Evolutionary conservation across 116 monocot genomes (phyloP).

Genomic region (Phalaenopsis hybrid): DNA sequence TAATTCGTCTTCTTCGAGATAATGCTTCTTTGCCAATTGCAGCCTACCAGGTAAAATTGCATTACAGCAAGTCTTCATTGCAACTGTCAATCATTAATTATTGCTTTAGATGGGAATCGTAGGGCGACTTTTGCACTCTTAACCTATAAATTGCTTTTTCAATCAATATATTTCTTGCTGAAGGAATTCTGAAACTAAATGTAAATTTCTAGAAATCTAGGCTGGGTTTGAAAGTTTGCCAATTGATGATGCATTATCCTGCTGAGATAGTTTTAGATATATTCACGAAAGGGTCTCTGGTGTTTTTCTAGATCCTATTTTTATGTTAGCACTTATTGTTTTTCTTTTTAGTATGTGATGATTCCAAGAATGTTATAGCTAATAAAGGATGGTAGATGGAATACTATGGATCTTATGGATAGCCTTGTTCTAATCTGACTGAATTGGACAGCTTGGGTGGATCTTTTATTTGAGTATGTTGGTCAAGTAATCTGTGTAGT

Average conservation of each 20-base stretch:
- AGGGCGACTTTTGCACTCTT: background rate
- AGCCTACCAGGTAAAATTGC: slow-evolving; percentile 67
- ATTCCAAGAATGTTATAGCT: background rate
- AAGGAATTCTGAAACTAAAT: background rate
- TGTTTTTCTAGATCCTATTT: background rate
- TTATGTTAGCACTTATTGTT: background rate
- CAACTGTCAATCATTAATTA: background rate
- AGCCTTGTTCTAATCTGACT: background rate
- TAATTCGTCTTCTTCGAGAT: slow-evolving; percentile 74
- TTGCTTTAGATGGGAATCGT: slow-evolving; percentile 4
- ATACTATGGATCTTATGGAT: background rate
- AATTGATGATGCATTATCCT: background rate
- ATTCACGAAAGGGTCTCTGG: background rate
- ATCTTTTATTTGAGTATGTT: too few species aligned
- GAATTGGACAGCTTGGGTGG: too few species aligned
- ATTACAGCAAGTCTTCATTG: background rate
- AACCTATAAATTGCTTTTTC: background rate
- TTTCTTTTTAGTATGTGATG: background rate
- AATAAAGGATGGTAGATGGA: background rate
- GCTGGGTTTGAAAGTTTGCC: background rate
- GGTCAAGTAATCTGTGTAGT: too few species aligned
- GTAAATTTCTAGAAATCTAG: background rate
- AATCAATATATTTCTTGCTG: background rate
- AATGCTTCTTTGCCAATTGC: slow-evolving; percentile 84
- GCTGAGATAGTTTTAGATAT: background rate